A percentile compares a stretch with the other conserved stretches of the same genome.
Evolutionary conservation across 1,284 basidiomycete genomes (phyloP).

Genomic region (Ceraceosorus guamensis): DNA sequence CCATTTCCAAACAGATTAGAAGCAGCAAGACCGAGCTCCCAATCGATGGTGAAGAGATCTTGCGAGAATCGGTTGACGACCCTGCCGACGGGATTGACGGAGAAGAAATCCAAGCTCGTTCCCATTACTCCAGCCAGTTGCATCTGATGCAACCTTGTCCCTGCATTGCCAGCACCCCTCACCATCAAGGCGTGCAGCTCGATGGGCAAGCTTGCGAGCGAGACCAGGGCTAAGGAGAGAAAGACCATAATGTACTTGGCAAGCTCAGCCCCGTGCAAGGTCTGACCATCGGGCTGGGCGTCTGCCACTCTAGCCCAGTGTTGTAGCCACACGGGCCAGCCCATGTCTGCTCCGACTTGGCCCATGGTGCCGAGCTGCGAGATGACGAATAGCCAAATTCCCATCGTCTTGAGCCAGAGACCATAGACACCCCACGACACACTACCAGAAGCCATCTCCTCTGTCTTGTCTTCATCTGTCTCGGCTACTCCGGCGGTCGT

Average conservation of each 20-base stretch:
- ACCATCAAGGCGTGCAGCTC: constrained; percentile 9
- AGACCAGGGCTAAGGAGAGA: not conserved
- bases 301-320: constrained; percentile 18
- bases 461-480: constrained; percentile 15
- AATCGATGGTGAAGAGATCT: constrained; percentile 28
- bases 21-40: constrained; percentile 13
- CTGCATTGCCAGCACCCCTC: constrained; percentile 12
- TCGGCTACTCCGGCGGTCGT: constrained; percentile 3
- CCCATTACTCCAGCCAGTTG: constrained; percentile 18
- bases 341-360: not conserved
- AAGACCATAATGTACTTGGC: not conserved
- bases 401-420: constrained; percentile 13
- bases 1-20: constrained; percentile 6
- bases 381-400: constrained; percentile 1
- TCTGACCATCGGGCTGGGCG: constrained; percentile 3
- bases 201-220: constrained; percentile 3
- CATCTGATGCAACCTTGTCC: constrained; percentile 15
- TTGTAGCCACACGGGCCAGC: constrained; percentile 15
- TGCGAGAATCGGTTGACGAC: constrained; percentile 37
- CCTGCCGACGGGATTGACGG: constrained; percentile 20
- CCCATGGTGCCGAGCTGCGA: not conserved
- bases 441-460: constrained; percentile 17
- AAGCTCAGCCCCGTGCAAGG: too few relatives aligned
- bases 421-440: constrained; percentile 17
- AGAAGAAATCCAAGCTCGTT: constrained; percentile 26